Evolutionary conservation across 306 rosid species (phyloP).

Genomic region (Spatholobus suberectus): DNA sequence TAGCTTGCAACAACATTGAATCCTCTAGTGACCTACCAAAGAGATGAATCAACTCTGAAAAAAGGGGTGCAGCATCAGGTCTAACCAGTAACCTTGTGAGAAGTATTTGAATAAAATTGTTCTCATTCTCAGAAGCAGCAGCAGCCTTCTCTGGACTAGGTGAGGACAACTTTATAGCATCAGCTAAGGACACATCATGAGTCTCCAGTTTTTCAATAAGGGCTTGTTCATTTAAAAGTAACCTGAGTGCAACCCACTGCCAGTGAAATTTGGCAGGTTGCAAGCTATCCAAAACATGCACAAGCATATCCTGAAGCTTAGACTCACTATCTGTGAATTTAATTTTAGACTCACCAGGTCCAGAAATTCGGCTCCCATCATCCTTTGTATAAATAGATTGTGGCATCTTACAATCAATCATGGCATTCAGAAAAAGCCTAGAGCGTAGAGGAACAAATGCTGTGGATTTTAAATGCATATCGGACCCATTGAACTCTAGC

Average conservation of each 20-base stretch:
- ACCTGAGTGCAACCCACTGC: conserved; percentile 99
- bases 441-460: conserved; percentile 97
- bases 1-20: conserved; percentile 93
- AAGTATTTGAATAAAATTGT: conserved; percentile 81
- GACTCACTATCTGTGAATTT: conserved; percentile 59
- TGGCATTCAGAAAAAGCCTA: conserved; percentile 81
- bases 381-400: conserved; percentile 48
- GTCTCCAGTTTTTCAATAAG: conserved; percentile 74
- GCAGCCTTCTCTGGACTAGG: conserved; percentile 75
- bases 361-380: conserved; percentile 63
- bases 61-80: conserved; percentile 99
- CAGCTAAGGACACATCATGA: conserved; percentile 65
- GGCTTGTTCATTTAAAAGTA: conserved; percentile 93
- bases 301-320: conserved; percentile 83
- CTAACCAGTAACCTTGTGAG: conserved; percentile 91
- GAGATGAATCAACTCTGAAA: conserved; percentile 90
- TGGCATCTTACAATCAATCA: conserved; percentile 89
- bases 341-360: conserved; percentile 64
- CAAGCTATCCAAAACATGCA: conserved; percentile 79
- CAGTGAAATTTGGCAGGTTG: conserved; percentile 98
- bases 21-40: conserved; percentile 92
- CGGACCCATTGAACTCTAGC: conserved; percentile 82
- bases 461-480: conserved; percentile 68
- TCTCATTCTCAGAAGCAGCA: conserved; percentile 92
- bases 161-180: conserved; percentile 79